A percentile compares a stretch with the other conserved stretches of the same genome.
Conservation (phyloP, 2,329 filamentous ascomycete species). For the Penicillium sp. region DNA sequence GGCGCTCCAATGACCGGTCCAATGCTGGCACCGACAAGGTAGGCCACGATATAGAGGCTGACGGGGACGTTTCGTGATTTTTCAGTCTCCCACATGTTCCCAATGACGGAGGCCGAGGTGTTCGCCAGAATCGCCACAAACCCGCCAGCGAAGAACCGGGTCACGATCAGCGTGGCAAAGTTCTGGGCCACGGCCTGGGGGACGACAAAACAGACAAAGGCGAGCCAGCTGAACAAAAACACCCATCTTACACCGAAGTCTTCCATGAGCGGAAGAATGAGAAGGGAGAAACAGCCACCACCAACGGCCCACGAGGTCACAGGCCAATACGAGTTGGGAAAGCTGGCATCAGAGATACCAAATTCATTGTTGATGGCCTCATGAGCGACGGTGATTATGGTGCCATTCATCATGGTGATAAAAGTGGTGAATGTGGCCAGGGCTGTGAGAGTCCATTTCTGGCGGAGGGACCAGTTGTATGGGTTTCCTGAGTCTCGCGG, state of each 20-base stretch:
- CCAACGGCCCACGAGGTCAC: slow-evolving; percentile 35
- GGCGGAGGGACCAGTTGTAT: slow-evolving; percentile 36
- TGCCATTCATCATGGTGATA: slow-evolving; percentile 37
- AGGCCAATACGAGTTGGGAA: slow-evolving; percentile 36
- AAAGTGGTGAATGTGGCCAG: slow-evolving; percentile 33
- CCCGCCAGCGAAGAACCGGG: slow-evolving; percentile 46
- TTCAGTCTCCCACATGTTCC: slow-evolving; percentile 35
- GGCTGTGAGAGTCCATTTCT: slow-evolving; percentile 37
- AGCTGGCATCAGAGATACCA: slow-evolving; percentile 28
- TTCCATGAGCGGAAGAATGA: slow-evolving; percentile 38
- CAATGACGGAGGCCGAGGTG: slow-evolving; percentile 29
- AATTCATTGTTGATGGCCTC: slow-evolving; percentile 36
- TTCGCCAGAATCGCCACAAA: slow-evolving; percentile 43
- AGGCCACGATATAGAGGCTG: slow-evolving; percentile 43
- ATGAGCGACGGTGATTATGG: slow-evolving; percentile 41
- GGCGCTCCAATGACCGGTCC: slow-evolving; percentile 47
- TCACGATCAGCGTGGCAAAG: slow-evolving; percentile 46
- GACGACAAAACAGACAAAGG: slow-evolving; percentile 44
- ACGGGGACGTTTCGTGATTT: slow-evolving; percentile 39
- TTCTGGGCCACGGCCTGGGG: slow-evolving; percentile 46
- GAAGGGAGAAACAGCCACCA: slow-evolving; percentile 27
- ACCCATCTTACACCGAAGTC: slow-evolving; percentile 43
- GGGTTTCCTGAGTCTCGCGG: slow-evolving; percentile 37
- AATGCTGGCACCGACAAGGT: slow-evolving; percentile 44
- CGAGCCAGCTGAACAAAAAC: slow-evolving; percentile 39